Evolutionary conservation across 192 early-diverging fungal species (phyloP).

Genomic region (Umbelopsis sp.): DNA sequence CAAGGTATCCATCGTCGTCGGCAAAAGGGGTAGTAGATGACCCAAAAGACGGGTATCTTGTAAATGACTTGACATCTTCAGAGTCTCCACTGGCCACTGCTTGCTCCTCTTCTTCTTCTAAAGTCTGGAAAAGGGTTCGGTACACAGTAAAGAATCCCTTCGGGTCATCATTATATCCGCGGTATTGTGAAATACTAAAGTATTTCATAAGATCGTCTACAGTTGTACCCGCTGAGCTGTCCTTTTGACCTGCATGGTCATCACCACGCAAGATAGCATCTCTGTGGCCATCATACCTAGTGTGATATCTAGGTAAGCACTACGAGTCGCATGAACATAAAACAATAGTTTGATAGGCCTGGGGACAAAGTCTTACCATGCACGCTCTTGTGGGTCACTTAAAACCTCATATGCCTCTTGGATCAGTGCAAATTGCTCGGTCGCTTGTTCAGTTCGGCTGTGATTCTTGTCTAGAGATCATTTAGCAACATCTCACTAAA

Average conservation of each 20-base stretch:
- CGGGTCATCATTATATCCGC: slow-evolving; percentile 68
- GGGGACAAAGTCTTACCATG: slow-evolving; percentile 68
- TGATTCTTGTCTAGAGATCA: slow-evolving; percentile 79
- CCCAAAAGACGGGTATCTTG: slow-evolving; percentile 69
- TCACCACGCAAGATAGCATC: slow-evolving; percentile 89
- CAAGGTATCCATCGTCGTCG: slow-evolving; percentile 56
- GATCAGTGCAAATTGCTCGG: slow-evolving; percentile 84
- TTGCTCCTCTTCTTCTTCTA: slow-evolving; percentile 83
- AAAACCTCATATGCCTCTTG: slow-evolving; percentile 94
- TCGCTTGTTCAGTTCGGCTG: slow-evolving; percentile 82
- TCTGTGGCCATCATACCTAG: slow-evolving; percentile 87
- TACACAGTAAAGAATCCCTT: slow-evolving; percentile 85
- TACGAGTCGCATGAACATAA: background rate
- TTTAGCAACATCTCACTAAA: background rate
- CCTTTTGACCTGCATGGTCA: slow-evolving; percentile 48
- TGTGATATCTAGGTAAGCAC: background rate
- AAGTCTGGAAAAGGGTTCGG: slow-evolving; percentile 70
- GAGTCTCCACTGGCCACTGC: slow-evolving; percentile 48
- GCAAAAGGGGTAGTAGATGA: slow-evolving; percentile 59
- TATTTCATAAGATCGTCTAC: slow-evolving; percentile 78
- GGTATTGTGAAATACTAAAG: slow-evolving; percentile 75
- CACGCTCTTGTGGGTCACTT: slow-evolving; percentile 90
- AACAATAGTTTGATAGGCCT: background rate
- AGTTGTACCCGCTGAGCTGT: slow-evolving; percentile 58
- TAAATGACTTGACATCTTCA: slow-evolving; percentile 22